Evolutionary conservation across 202 grass and related monocot genomes (phyloP), one percentile per base, ranked within the genome.

Genomic region (Musa balbisiana): DNA sequence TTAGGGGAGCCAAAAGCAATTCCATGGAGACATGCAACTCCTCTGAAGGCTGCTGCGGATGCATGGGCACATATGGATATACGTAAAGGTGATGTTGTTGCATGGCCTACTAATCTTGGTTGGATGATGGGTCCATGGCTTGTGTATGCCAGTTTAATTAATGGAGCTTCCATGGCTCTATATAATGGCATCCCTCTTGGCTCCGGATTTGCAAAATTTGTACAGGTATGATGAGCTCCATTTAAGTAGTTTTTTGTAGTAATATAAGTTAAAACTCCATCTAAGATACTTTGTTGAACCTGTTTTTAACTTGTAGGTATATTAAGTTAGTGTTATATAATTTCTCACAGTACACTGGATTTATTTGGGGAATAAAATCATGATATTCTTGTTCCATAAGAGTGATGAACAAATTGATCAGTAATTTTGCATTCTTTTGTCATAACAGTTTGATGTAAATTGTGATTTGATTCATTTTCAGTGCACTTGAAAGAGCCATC

Each of bases 111-210:
- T 78, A 98, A 94, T 80, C 95, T 98, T 67, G 95, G 95, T 79
- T 98, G 95, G 95, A 98, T 98, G 95, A 98, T 98, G 95, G 95
- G 95, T 55, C 95, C 95, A 62, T 98, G 95, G 95, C 95, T 98
- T 84, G 95, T 98, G 76, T 92, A 84, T 80, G 89, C 91, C 23
- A 84, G 89, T 3, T 84, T 98, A 74, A 76, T 98, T 60, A 98
- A 98, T 88, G 95, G 95, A 88, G 88, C 95, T 78, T 94, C 95
- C 67, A 92, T 94, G 87, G 87, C 95, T 27, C 81, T 98, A 67
- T 98, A 93, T 67, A 92, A 98, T 78, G 95, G 95, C 29, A 90
- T 87, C 51, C 95, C 91, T 26, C 92, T 88, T 72, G 90, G 81
- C 72, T 79, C 81, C 58, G 83, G 86, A 25, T 98, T 98, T 82